Evolutionary conservation across 2,329 filamentous ascomycete genomes (phyloP).

Genomic region (Penicillium occitanis): DNA sequence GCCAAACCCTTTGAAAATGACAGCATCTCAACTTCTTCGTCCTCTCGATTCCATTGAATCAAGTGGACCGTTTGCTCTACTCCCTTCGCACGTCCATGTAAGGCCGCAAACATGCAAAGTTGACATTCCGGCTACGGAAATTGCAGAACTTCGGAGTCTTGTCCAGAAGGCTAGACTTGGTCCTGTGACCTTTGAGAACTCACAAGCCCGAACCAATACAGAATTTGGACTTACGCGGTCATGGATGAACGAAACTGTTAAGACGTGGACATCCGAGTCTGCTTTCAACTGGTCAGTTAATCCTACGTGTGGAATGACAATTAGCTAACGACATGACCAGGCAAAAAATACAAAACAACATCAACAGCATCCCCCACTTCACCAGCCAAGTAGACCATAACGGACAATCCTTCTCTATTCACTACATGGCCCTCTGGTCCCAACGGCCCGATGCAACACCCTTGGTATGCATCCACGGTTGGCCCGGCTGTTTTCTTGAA

Average conservation of each 20-base stretch:
- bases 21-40: background rate
- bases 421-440: conserved; percentile 59
- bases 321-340: conserved; percentile 21
- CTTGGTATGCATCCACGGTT: conserved; percentile 55
- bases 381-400: conserved; percentile 33
- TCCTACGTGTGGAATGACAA: conserved; percentile 47
- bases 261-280: conserved; percentile 30
- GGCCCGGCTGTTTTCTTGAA: conserved; percentile 55
- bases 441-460: conserved; percentile 51
- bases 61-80: background rate
- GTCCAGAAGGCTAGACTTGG: conserved; percentile 51
- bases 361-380: conserved; percentile 56
- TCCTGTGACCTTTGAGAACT: conserved; percentile 52
- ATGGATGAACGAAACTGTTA: conserved; percentile 41
- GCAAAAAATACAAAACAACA: conserved; percentile 39
- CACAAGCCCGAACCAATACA: conserved; percentile 44
- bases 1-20: background rate
- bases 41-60: background rate
- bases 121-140: background rate
- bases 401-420: conserved; percentile 37
- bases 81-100: background rate
- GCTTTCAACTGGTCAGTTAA: conserved; percentile 5
- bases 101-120: background rate
- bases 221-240: conserved; percentile 52
- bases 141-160: conserved; percentile 34